A percentile compares a stretch with the other conserved stretches of the same genome.
Evolutionary conservation across 1,139 yeast species (phyloP).

Genomic region (Geotrichum restrictum): DNA sequence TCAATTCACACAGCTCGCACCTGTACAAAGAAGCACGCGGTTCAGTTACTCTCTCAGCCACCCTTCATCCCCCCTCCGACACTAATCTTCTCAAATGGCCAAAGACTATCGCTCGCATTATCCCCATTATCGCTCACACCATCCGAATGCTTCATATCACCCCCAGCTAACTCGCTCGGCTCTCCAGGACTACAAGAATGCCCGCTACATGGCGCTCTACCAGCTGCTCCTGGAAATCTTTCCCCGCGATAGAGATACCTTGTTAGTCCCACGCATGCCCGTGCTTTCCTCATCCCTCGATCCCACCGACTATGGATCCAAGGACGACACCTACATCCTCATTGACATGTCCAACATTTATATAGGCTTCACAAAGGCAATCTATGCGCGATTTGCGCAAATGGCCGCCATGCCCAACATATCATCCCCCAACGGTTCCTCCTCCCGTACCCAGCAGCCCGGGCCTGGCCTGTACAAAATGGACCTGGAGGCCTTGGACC

Average conservation of each 20-base stretch:
- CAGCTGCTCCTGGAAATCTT: conserved; percentile 21
- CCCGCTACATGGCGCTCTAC: conserved; percentile 18
- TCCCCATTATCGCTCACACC: conserved; percentile 8
- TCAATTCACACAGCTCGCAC: too few species aligned
- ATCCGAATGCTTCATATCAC: conserved; percentile 12
- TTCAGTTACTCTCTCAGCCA: neutral
- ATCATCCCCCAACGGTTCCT: neutral
- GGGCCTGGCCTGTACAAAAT: neutral
- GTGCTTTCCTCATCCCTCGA: neutral
- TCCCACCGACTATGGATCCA: neutral
- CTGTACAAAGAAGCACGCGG: neutral
- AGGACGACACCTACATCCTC: conserved; percentile 21
- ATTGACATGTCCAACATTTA: conserved; percentile 30
- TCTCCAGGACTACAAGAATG: conserved; percentile 12
- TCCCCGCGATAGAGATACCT: conserved; percentile 25
- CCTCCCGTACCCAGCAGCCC: neutral
- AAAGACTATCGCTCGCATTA: conserved; percentile 10
- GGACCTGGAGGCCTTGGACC: conserved; percentile 23
- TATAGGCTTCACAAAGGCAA: conserved; percentile 20
- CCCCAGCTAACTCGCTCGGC: conserved; percentile 15
- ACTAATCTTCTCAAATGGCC: neutral
- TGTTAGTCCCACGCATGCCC: conserved; percentile 22
- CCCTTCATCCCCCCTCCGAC: neutral
- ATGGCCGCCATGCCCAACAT: neutral
- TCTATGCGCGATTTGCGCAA: conserved; percentile 1